Evolutionary conservation across 805 yeast genomes (phyloP).

Genomic region (Suhomyces kilbournensis): DNA sequence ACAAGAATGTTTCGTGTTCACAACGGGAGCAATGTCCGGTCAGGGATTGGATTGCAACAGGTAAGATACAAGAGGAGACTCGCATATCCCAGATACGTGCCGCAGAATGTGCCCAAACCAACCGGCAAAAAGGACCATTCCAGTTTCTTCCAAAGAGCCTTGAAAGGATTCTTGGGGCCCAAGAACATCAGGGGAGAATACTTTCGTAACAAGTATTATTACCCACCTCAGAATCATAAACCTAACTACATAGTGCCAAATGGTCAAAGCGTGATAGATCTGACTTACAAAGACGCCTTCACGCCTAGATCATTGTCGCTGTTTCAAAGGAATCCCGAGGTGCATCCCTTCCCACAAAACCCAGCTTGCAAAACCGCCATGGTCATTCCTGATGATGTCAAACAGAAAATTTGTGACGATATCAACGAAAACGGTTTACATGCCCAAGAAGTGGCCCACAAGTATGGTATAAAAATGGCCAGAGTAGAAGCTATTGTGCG

Average conservation of each 20-base stretch:
- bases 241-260: slow-evolving; percentile 72
- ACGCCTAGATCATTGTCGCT: slow-evolving; percentile 12
- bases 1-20: slow-evolving; percentile 3
- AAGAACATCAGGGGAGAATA: slow-evolving; percentile 81
- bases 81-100: slow-evolving; percentile 35
- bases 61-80: slow-evolving; percentile 26
- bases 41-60: slow-evolving; percentile 11
- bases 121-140: slow-evolving; percentile 40
- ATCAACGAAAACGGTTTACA: slow-evolving; percentile 50
- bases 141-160: slow-evolving; percentile 56
- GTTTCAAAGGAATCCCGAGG: slow-evolving; percentile 21
- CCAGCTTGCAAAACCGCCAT: slow-evolving; percentile 64
- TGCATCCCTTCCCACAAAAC: slow-evolving; percentile 84
- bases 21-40: slow-evolving; percentile 2
- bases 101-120: slow-evolving; percentile 28
- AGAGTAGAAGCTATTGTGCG: slow-evolving; percentile 86
- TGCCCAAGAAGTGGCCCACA: slow-evolving; percentile 71
- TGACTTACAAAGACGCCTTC: slow-evolving; percentile 22
- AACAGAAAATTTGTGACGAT: slow-evolving; percentile 57
- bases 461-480: slow-evolving; percentile 76
- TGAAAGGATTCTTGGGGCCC: slow-evolving; percentile 80
- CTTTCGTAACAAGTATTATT: slow-evolving; percentile 68
- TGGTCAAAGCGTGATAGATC: slow-evolving; percentile 33
- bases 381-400: slow-evolving; percentile 56
- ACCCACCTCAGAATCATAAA: slow-evolving; percentile 61